These are phyloP conservation scores for Colletotrichum trifolii DNA, from an alignment of 2,329 filamentous ascomycete genomes.

Conservation along the genomic window DNA sequence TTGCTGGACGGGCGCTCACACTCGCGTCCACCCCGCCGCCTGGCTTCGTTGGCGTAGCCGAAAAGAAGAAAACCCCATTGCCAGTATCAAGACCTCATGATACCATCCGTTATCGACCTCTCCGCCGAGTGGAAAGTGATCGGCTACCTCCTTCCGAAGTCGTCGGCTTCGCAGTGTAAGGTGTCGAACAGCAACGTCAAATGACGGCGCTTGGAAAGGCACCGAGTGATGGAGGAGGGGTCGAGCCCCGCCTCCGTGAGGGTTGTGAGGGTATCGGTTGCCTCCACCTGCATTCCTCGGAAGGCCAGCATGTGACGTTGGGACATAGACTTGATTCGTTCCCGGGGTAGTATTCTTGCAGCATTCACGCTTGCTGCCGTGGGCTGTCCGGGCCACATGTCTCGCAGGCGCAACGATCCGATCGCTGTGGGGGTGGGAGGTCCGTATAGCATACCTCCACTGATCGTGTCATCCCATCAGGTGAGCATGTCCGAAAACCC, in stretches of 20 bases:
- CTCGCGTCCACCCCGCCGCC: background rate
- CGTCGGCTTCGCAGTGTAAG: no score
- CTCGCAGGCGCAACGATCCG: slow-evolving; percentile 14
- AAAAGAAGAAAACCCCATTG: no score
- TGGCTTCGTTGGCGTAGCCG: slow-evolving; percentile 5
- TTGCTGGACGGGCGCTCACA: background rate
- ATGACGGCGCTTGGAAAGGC: background rate
- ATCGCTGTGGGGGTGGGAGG: background rate
- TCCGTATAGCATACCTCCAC: background rate
- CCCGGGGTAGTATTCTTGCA: no score
- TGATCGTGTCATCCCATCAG: background rate
- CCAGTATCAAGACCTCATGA: no score
- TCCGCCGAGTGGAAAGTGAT: slow-evolving; percentile 4
- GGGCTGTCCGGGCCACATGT: background rate
- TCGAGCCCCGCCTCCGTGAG: background rate
- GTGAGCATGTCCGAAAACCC: background rate
- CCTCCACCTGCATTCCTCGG: no score
- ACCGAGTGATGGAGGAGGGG: slow-evolving; percentile 5
- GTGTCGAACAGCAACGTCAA: background rate
- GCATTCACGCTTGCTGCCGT: background rate
- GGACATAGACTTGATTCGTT: no score
- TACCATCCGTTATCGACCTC: no score
- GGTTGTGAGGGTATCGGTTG: no score
- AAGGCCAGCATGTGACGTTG: no score
- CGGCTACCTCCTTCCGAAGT: background rate